Percentiles rank a stretch among this genome's conserved stretches.
phyloP scores from a whole-genome alignment of 2,329 filamentous ascomycete species.

The Aspergillus pseudonomiae region DNA sequence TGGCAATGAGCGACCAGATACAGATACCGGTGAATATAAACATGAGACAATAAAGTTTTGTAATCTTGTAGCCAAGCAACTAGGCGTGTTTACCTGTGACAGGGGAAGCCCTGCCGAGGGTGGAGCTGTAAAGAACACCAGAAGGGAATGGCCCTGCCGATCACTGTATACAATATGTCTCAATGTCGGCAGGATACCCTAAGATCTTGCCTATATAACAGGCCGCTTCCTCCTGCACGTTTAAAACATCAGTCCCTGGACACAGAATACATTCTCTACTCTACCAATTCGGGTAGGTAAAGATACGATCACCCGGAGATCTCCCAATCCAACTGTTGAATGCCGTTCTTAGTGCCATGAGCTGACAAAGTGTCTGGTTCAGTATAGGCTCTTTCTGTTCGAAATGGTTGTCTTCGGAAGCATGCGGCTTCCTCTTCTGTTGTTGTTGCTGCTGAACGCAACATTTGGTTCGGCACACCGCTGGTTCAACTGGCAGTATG shows the following conservation, averaged over 20 bases:
- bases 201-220: background rate
- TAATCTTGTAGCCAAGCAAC: background rate
- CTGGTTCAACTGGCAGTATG: slow-evolving; percentile 26
- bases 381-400: background rate
- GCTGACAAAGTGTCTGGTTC: background rate
- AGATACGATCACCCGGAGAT: background rate
- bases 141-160: background rate
- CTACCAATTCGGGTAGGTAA: background rate
- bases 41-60: background rate
- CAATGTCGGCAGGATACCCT: background rate
- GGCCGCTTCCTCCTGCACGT: background rate
- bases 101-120: background rate
- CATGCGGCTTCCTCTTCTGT: background rate
- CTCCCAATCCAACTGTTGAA: too few species aligned
- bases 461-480: slow-evolving; percentile 10
- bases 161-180: background rate
- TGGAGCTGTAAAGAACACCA: background rate
- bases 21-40: slow-evolving; percentile 1
- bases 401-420: background rate
- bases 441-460: slow-evolving; percentile 1
- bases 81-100: background rate
- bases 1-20: background rate
- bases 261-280: background rate
- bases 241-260: background rate
- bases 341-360: background rate